These are phyloP conservation scores for Fusarium gaditjirri DNA, from an alignment of 2,329 filamentous ascomycete genomes.

Conservation along the genomic window DNA sequence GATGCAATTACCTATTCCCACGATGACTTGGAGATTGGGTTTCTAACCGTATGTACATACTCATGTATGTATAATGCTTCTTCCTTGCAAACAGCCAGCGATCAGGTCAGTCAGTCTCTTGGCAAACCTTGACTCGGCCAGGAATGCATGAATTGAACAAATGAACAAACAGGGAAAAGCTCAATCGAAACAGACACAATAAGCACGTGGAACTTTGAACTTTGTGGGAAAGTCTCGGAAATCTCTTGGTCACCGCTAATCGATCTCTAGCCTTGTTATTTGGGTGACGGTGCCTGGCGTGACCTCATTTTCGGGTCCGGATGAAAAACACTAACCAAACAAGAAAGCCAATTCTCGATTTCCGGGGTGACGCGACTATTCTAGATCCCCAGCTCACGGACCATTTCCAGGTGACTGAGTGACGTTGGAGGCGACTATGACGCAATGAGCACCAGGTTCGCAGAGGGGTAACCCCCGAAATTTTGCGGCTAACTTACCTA, in stretches of 20 bases:
- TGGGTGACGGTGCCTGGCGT: constrained; percentile 1
- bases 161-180: neutral
- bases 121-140: constrained; percentile 9
- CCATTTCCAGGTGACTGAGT: neutral
- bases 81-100: neutral
- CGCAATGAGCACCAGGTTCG: constrained; percentile 9
- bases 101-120: neutral
- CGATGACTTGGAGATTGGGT: neutral
- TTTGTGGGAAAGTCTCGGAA: neutral
- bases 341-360: neutral
- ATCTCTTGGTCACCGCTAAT: constrained; percentile 14
- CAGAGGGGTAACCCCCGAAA: constrained; percentile 9
- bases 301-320: constrained; percentile 9
- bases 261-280: constrained; percentile 12
- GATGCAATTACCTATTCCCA: neutral
- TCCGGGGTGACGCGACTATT: constrained; percentile 1
- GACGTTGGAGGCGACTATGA: constrained; percentile 30
- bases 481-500: neutral
- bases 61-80: neutral
- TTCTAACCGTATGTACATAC: neutral
- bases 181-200: neutral
- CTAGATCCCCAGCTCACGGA: constrained; percentile 3
- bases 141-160: neutral
- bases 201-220: neutral
- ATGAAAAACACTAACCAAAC: neutral